Evolutionary conservation across 2,329 filamentous ascomycete genomes (phyloP), one percentile per base, ranked within the genome.

Genomic region (Cladosporium sp.): DNA sequence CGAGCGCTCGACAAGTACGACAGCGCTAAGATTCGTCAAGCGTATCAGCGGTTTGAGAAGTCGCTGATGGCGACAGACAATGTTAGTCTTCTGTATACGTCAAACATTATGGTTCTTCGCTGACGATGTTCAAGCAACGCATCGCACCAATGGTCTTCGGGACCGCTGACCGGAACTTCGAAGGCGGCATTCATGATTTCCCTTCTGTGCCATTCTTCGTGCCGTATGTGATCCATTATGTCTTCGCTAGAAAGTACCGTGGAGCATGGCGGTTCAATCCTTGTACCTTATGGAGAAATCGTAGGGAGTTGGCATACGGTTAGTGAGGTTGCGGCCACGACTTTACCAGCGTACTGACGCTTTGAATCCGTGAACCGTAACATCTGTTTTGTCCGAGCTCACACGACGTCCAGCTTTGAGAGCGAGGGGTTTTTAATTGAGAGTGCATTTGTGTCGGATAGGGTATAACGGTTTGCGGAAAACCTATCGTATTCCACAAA

Each of bases 201-300:
- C 75, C 77, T 4, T 62, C 72, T 59, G 71, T 78, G n/a, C 77
- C 77, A 3, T 74, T 75, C 68, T 76, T 77, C 66, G 71, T 79
- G 57, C 76, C 74, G 28, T 78, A 74, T 47, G 62, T 78, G 47
- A 76, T 78, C 65, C 71, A 78, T 36, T 75, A 75, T 64, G 67
- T 70, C 44, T 78, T 75, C 70, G 73, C 57, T 15, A 69, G 72
- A 63, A 65, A 66, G 57, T 55, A 78, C 71, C 70, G 70, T 51
- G 75, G 75, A 7, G 74, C 73, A 55, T 79, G 77, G 77, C 66
- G 73, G 41, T 79, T 77, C 66, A 76, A 76, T 71, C 77, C 77
- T 30, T 77, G 74, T 61, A 74, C 73, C 38, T 69, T 72, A 14
- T 77, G 73, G 73, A 74, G 77, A 10, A 70, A 76, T 68, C 74